phyloP scores from a whole-genome alignment of 805 yeast genomes.

The Lachancea fermentati region DNA sequence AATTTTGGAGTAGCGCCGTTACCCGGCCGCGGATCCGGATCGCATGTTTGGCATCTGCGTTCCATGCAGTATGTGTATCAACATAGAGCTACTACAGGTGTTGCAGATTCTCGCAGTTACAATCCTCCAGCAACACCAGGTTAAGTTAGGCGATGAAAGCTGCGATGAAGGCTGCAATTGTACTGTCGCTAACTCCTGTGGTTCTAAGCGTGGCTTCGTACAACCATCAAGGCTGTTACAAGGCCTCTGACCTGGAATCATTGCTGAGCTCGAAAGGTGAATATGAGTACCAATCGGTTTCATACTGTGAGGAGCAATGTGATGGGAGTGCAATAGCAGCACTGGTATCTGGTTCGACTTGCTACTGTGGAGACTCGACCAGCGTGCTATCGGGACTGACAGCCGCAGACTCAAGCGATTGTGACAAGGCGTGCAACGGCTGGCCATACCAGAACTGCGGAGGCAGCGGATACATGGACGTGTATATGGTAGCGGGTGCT shows the following conservation, averaged over 20 bases:
- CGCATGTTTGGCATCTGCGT: background rate
- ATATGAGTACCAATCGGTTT: constrained; percentile 54
- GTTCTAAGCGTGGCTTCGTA: constrained; percentile 10
- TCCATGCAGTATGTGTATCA: background rate
- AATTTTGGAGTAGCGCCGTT: too few relatives aligned
- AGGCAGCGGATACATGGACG: constrained; percentile 44
- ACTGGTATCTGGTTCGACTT: constrained; percentile 45
- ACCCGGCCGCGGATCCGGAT: too few relatives aligned
- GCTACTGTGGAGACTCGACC: constrained; percentile 59
- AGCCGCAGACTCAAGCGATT: constrained; percentile 30
- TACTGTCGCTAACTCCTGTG: constrained; percentile 1
- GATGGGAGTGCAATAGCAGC: constrained; percentile 45
- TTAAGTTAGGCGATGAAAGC: background rate
- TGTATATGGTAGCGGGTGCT: constrained; percentile 38
- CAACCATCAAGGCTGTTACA: constrained; percentile 35
- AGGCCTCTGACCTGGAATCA: constrained; percentile 20
- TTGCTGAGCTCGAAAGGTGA: constrained; percentile 38
- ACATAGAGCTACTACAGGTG: too few relatives aligned
- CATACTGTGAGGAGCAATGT: constrained; percentile 52
- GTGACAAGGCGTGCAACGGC: constrained; percentile 52
- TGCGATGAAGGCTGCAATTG: background rate
- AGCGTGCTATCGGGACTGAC: constrained; percentile 33
- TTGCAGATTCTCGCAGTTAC: background rate
- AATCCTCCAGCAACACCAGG: background rate
- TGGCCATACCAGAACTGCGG: constrained; percentile 61